A percentile compares a stretch with the other conserved stretches of the same genome.
Evolutionary conservation across 176 grass and related monocot species (phyloP).

Genomic region (Alloteropsis semialata): DNA sequence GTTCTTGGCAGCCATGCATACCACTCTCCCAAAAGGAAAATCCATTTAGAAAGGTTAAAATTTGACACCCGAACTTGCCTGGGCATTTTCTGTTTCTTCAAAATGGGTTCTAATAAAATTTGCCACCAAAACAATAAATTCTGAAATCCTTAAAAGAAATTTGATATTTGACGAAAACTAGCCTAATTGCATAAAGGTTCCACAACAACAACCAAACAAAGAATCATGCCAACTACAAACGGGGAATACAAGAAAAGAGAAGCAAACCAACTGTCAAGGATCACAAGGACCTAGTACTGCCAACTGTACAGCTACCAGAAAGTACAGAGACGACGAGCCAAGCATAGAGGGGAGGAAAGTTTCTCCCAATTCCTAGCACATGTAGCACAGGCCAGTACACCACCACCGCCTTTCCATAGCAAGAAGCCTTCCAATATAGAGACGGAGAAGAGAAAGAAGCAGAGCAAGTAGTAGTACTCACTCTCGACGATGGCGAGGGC

Average conservation of each 20-base stretch:
- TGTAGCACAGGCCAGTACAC: neutral
- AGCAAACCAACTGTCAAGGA: neutral
- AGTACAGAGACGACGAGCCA: constrained; percentile 13
- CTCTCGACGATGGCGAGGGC: constrained; percentile 69
- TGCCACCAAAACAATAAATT: neutral
- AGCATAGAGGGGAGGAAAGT: neutral
- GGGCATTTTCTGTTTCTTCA: too few species aligned
- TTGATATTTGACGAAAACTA: neutral
- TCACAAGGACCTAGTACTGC: constrained; percentile 1
- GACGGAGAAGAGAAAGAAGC: neutral
- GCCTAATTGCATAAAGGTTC: neutral
- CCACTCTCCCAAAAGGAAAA: neutral
- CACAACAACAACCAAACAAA: neutral
- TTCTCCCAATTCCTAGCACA: neutral
- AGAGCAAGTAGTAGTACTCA: constrained; percentile 18
- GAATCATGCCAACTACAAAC: neutral
- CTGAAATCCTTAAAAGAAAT: neutral
- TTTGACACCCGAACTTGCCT: neutral
- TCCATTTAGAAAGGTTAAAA: neutral
- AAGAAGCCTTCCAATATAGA: neutral
- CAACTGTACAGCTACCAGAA: neutral
- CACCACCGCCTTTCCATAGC: neutral
- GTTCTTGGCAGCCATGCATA: neutral
- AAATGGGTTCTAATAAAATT: neutral
- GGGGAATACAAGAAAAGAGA: neutral